These are phyloP conservation scores for Hymenoscyphus albidus DNA, from an alignment of 2,329 filamentous ascomycete species.

Conservation along the genomic window DNA sequence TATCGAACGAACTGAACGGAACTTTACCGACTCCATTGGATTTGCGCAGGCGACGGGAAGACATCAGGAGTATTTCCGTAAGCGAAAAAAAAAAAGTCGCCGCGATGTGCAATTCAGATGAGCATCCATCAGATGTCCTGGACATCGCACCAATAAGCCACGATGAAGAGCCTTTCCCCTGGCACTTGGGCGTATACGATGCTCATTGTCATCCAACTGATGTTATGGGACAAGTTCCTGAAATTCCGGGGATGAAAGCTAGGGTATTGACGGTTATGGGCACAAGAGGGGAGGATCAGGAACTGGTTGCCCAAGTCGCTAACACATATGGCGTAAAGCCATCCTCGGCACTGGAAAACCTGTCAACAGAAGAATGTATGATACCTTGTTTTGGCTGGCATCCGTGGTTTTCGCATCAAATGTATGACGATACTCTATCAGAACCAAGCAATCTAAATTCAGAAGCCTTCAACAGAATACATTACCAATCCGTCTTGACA, in stretches of 20 bases:
- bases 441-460: slow-evolving; percentile 13
- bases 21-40: background rate
- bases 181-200: slow-evolving; percentile 69
- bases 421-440: slow-evolving; percentile 57
- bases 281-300: slow-evolving; percentile 70
- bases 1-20: background rate
- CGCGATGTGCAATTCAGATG: background rate
- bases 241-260: slow-evolving; percentile 62
- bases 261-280: slow-evolving; percentile 70
- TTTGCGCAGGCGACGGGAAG: background rate
- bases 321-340: slow-evolving; percentile 47
- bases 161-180: slow-evolving; percentile 49
- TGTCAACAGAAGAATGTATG: slow-evolving; percentile 39
- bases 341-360: slow-evolving; percentile 28
- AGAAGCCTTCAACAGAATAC: slow-evolving; percentile 43
- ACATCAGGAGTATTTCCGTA: background rate
- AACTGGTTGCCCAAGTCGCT: slow-evolving; percentile 63
- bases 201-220: slow-evolving; percentile 85
- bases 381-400: slow-evolving; percentile 83
- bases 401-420: slow-evolving; percentile 78
- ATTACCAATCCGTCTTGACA: slow-evolving; percentile 65
- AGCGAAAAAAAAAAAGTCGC: background rate
- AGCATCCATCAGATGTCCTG: background rate
- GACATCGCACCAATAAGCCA: background rate
- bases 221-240: slow-evolving; percentile 58